Evolutionary conservation across 768 basidiomycete species (phyloP).

Genomic region (Hericium coralloides): DNA sequence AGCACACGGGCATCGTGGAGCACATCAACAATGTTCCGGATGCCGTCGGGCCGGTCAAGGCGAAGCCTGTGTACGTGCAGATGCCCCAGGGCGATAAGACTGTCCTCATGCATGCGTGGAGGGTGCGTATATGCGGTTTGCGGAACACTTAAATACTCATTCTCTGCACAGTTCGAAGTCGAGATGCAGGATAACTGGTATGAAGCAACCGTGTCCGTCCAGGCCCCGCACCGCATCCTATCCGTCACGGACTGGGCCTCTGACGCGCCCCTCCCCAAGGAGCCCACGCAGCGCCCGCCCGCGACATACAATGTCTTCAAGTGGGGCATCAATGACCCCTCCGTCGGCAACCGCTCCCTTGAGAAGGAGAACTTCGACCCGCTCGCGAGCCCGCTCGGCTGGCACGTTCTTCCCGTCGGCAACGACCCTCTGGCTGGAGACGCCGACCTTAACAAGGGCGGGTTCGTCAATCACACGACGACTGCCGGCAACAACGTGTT

Average conservation of each 20-base stretch:
- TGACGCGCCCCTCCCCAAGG: constrained; percentile 47
- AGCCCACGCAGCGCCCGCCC: constrained; percentile 16
- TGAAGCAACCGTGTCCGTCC: constrained; percentile 74
- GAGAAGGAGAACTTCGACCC: constrained; percentile 64
- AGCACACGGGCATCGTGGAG: constrained; percentile 27
- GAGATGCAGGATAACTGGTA: constrained; percentile 97
- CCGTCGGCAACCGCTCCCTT: constrained; percentile 50
- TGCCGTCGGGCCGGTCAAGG: constrained; percentile 73
- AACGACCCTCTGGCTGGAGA: constrained; percentile 49
- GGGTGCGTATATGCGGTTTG: constrained; percentile 29
- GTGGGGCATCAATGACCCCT: constrained; percentile 85
- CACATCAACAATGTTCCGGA: constrained; percentile 63
- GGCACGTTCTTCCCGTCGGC: constrained; percentile 75
- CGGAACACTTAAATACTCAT: not conserved
- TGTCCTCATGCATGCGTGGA: constrained; percentile 75
- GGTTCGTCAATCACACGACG: constrained; percentile 53
- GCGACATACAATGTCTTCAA: constrained; percentile 61
- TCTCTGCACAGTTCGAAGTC: constrained; percentile 69
- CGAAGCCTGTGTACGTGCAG: constrained; percentile 72
- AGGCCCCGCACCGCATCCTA: constrained; percentile 69
- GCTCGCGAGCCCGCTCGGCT: constrained; percentile 80
- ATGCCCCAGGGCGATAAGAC: constrained; percentile 57
- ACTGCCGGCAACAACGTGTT: constrained; percentile 90
- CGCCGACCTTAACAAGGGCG: constrained; percentile 11
- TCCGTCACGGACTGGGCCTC: constrained; percentile 94